Base-by-base conservation (phyloP, 495 filamentous ascomycete genomes). In the Apodospora peruviana region DNA sequence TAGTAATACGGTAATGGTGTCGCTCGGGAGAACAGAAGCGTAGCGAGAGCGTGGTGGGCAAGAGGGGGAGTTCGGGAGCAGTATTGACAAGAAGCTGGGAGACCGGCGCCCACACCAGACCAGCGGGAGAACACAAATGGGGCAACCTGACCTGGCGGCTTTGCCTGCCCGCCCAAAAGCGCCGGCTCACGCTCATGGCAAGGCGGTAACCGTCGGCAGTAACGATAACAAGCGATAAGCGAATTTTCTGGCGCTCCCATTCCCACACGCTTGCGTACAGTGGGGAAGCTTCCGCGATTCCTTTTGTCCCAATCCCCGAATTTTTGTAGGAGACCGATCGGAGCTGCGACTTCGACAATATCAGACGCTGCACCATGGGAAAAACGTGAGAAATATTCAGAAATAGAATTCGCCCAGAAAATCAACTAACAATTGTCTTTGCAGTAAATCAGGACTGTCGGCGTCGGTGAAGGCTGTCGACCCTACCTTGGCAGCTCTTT, bases 401-500 rank as follows among this genome's bases (percentile, higher is more conserved):
- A 17, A 11, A 2, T 10, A 12, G 2, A 24, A 11, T 12, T 18
- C 3, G 38, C 3, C 12, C 4, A n/a, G n/a, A n/a, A n/a, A n/a
- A n/a, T n/a, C n/a, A n/a, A n/a, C n/a, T n/a, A n/a, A n/a, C n/a
- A 24, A 3, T 23, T 18, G 16, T 5, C 47, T 12, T 24, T 43
- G 3, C 36, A 74, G 68, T 49, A 69, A 64, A 51, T 47, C 52
- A 20, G 43, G 41, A 24, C 41, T 76, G 36, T 40, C 57, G 35
- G 72, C 65, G 44, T 59, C 68, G 0, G 61, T 62, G 40, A 74
- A 74, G 57, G 71, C 77, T 52, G 74, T 94, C 54, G 88, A 96
- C 70, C 85, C 87, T 52, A 68, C 75, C 45, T 60, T 96, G 54
- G 82, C 86, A 52, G 85, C 86, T 41, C 76, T 96, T 21, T 96